Evolutionary conservation across 2,329 filamentous ascomycete genomes (phyloP).

Genomic region (Phialophora expanda): DNA sequence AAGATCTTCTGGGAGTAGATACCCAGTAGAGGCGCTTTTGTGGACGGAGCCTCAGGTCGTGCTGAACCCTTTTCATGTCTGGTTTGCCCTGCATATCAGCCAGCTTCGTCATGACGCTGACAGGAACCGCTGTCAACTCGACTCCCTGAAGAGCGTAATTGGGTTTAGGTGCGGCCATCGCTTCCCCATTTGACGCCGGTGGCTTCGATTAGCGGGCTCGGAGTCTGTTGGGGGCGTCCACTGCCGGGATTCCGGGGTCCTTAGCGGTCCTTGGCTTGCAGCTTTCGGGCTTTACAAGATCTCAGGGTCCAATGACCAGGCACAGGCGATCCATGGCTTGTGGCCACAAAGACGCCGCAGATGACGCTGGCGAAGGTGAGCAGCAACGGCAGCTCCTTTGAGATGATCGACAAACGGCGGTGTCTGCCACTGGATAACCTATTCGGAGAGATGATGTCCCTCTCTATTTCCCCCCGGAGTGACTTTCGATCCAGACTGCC

Average conservation of each 20-base stretch:
- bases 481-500: conserved; percentile 10
- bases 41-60: not conserved
- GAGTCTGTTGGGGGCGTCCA: conserved; percentile 4
- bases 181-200: conserved; percentile 4
- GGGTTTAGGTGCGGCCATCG: conserved; percentile 9
- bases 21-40: not conserved
- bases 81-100: conserved; percentile 6
- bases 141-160: not conserved
- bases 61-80: not conserved
- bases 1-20: not conserved
- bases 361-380: not conserved
- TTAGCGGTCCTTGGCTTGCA: not conserved
- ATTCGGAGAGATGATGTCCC: not conserved
- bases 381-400: not conserved
- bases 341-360: not conserved
- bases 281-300: conserved; percentile 10
- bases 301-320: conserved; percentile 15
- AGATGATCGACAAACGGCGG: not conserved
- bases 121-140: not conserved
- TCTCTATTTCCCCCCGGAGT: not conserved
- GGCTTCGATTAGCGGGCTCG: conserved; percentile 3
- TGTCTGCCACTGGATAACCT: not conserved
- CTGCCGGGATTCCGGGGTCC: conserved; percentile 8
- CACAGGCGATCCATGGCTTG: not conserved
- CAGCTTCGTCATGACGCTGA: not conserved